Percentiles rank a stretch among this genome's conserved stretches.
These are phyloP conservation scores for Bipolaris oryzae DNA, from an alignment of 2,329 filamentous ascomycete species.

Conservation along the genomic window DNA sequence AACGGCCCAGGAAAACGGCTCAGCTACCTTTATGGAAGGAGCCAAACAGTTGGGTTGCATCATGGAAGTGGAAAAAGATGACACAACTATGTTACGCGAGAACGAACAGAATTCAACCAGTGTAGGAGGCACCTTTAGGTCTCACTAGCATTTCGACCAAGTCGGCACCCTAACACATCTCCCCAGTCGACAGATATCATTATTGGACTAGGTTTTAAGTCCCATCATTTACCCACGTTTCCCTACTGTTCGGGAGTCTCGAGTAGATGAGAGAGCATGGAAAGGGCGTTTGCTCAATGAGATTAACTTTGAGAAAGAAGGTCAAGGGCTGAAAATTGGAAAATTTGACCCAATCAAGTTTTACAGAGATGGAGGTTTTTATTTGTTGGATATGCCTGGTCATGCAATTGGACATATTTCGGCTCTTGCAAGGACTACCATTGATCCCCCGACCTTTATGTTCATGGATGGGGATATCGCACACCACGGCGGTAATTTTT, in stretches of 20 bases:
- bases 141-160: not conserved
- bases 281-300: not conserved
- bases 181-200: not conserved
- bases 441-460: not conserved
- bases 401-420: not conserved
- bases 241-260: not conserved
- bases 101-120: no score
- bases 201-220: not conserved
- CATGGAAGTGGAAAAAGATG: not conserved
- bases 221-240: not conserved
- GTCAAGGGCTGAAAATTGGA: not conserved
- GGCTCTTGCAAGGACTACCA: not conserved
- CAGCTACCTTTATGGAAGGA: not conserved
- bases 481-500: not conserved
- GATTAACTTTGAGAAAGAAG: not conserved
- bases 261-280: not conserved
- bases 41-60: not conserved
- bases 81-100: not conserved
- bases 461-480: not conserved
- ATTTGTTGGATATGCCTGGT: not conserved
- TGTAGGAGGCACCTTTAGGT: not conserved
- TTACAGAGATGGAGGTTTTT: not conserved
- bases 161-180: not conserved
- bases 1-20: not conserved
- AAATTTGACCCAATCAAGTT: not conserved